phyloP scores from a whole-genome alignment of 345 rosid species.

The Arabidopsis arenosa region DNA sequence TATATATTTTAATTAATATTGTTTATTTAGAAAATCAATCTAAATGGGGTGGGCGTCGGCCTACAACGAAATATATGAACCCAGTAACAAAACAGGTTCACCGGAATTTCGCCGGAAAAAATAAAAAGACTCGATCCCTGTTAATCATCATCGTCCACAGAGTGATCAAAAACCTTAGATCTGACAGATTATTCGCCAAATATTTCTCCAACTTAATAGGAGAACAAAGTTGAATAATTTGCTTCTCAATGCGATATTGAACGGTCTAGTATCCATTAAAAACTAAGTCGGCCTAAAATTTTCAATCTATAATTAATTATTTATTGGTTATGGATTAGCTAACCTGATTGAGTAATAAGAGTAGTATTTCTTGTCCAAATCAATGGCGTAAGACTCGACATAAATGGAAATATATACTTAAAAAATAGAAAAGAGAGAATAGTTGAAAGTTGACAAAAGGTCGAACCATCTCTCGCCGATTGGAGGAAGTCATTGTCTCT shows the following conservation, averaged over 20 bases:
- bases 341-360: slow-evolving; percentile 20
- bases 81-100: too few species aligned
- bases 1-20: too few species aligned
- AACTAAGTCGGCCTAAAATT: neutral
- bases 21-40: too few species aligned
- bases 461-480: slow-evolving; percentile 5
- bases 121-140: too few species aligned
- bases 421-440: neutral
- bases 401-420: slow-evolving; percentile 26
- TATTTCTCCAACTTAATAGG: neutral
- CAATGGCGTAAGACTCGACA: slow-evolving; percentile 22
- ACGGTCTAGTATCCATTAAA: neutral
- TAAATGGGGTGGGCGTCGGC: too few species aligned
- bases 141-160: too few species aligned
- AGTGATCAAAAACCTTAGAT: too few species aligned
- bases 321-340: slow-evolving; percentile 19
- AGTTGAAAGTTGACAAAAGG: neutral
- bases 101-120: too few species aligned
- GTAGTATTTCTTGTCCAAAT: slow-evolving; percentile 22
- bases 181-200: neutral
- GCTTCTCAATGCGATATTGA: neutral
- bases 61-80: too few species aligned
- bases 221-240: too few species aligned
- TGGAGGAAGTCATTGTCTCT: slow-evolving; percentile 19
- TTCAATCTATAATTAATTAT: neutral